phyloP scores from a whole-genome alignment of 441 rosid genomes.

The Cnidoscolus chayamansa region DNA sequence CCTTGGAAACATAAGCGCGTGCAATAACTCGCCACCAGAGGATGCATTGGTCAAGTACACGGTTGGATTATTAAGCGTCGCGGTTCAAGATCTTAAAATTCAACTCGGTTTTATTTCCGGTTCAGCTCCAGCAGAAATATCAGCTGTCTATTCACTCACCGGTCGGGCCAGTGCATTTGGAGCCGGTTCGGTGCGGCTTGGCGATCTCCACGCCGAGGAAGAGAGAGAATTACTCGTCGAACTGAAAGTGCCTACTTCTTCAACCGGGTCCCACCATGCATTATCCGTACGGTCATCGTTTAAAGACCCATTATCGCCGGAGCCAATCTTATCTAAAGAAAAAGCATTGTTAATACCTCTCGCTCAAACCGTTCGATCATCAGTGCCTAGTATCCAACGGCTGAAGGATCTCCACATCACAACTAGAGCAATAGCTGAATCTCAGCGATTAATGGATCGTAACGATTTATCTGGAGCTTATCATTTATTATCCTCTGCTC shows the following conservation, averaged over 20 bases:
- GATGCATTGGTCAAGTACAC: constrained; percentile 46
- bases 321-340: constrained; percentile 41
- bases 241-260: constrained; percentile 45
- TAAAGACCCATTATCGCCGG: constrained; percentile 52
- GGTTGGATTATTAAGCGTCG: constrained; percentile 42
- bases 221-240: constrained; percentile 72
- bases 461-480: constrained; percentile 56
- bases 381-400: constrained; percentile 48
- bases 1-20: constrained; percentile 36
- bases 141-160: constrained; percentile 52
- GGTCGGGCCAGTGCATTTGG: constrained; percentile 47
- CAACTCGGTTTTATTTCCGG: constrained; percentile 63
- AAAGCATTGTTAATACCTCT: constrained; percentile 45
- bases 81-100: constrained; percentile 55
- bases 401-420: constrained; percentile 66
- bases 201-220: constrained; percentile 69
- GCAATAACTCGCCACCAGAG: constrained; percentile 35
- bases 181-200: constrained; percentile 47
- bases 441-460: constrained; percentile 57
- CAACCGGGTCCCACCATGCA: constrained; percentile 40
- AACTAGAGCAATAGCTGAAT: constrained; percentile 67
- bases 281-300: constrained; percentile 60
- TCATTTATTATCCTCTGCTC: constrained; percentile 65
- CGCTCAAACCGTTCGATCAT: constrained; percentile 47
- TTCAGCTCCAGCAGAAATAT: constrained; percentile 58